Evolutionary conservation across 805 yeast genomes (phyloP).

Genomic region (Torulaspora gathmanii): DNA sequence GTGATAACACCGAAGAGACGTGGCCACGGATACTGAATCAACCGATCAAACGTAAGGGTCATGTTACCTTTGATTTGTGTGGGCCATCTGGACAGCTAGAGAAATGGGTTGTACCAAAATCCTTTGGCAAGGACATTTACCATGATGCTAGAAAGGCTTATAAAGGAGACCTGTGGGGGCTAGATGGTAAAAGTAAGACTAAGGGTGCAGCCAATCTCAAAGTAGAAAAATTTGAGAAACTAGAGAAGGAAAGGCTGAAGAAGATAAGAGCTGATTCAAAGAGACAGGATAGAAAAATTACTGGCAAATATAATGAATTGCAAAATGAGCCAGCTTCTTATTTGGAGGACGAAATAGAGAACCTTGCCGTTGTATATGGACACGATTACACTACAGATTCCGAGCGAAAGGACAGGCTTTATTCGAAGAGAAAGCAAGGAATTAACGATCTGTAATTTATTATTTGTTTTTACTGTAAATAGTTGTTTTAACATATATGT

Average conservation of each 20-base stretch:
- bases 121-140: constrained; percentile 65
- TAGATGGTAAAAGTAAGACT: constrained; percentile 53
- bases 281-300: constrained; percentile 19
- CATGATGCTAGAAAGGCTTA: constrained; percentile 85
- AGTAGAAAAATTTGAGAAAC: constrained; percentile 24
- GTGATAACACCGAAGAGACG: constrained; percentile 31
- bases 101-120: constrained; percentile 81
- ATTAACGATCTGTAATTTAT: background rate
- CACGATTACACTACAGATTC: constrained; percentile 15
- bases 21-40: constrained; percentile 72
- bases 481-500: background rate
- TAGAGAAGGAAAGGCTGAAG: constrained; percentile 25
- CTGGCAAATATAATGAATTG: constrained; percentile 18
- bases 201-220: constrained; percentile 29
- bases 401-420: constrained; percentile 13
- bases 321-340: constrained; percentile 6
- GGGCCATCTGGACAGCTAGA: constrained; percentile 76
- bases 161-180: constrained; percentile 87
- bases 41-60: constrained; percentile 77
- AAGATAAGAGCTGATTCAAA: constrained; percentile 18
- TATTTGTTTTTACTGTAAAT: background rate
- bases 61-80: constrained; percentile 75
- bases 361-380: constrained; percentile 17
- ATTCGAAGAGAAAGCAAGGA: constrained; percentile 5
- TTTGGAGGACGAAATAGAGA: constrained; percentile 12